phyloP scores from a whole-genome alignment of 2,329 filamentous ascomycete species.

The Apiospora aurea region DNA sequence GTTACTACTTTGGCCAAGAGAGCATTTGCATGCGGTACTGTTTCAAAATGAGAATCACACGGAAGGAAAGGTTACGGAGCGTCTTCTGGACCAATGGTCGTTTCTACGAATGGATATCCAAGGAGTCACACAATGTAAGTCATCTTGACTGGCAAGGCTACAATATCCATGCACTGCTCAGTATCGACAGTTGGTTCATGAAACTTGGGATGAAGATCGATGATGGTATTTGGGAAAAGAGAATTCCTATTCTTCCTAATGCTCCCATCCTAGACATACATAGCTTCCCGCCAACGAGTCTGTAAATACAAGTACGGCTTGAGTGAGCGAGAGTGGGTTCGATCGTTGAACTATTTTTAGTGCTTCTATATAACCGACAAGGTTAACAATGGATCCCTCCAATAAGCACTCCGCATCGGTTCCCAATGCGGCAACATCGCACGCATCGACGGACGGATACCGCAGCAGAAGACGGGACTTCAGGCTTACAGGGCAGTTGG shows the following conservation, averaged over 20 bases:
- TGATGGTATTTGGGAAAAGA: not conserved
- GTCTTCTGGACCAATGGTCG: too few relatives aligned
- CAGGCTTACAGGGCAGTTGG: slow-evolving; percentile 11
- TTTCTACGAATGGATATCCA: too few relatives aligned
- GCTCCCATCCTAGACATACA: not conserved
- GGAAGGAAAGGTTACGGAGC: too few relatives aligned
- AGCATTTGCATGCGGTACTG: not conserved
- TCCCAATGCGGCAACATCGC: not conserved
- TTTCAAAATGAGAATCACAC: not conserved
- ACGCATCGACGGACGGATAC: not conserved
- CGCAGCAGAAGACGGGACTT: too few relatives aligned
- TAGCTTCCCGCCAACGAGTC: not conserved
- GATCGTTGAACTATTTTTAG: not conserved
- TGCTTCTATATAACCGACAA: not conserved
- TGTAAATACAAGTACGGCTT: not conserved
- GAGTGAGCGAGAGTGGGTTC: not conserved
- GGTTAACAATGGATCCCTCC: not conserved
- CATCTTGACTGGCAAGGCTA: too few relatives aligned
- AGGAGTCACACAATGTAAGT: too few relatives aligned
- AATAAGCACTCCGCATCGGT: not conserved
- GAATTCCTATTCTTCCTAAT: not conserved
- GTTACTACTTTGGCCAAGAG: not conserved
- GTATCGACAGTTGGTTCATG: not conserved
- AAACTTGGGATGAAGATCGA: too few relatives aligned
- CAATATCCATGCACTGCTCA: not conserved